Percentiles rank a stretch among this genome's conserved stretches.
Evolutionary conservation across 2,329 filamentous ascomycete genomes (phyloP).

Genomic region (Westerdykella aurantiaca): DNA sequence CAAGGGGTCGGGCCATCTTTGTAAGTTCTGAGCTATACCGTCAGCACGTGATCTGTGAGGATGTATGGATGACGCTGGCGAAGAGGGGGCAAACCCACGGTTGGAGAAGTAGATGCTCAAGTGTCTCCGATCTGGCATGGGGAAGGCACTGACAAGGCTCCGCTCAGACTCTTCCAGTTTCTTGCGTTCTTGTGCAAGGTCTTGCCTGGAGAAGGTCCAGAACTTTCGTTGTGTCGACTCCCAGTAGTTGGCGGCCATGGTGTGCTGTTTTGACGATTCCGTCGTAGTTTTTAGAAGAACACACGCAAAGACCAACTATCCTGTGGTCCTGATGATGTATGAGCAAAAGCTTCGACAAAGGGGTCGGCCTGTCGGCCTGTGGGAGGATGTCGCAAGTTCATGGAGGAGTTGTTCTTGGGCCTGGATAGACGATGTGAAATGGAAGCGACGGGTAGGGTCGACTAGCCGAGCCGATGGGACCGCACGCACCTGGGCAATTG

Average conservation of each 20-base stretch:
- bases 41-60: neutral
- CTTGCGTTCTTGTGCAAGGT: conserved; percentile 68
- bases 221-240: conserved; percentile 82
- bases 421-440: too few relatives aligned
- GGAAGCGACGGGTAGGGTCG: too few relatives aligned
- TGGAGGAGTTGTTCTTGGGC: too few relatives aligned
- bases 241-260: conserved; percentile 95
- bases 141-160: conserved; percentile 68
- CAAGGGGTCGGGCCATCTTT: conserved; percentile 77
- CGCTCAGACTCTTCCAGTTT: conserved; percentile 72
- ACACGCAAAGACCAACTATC: neutral
- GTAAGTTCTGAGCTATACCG: conserved; percentile 53
- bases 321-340: too few relatives aligned
- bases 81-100: conserved; percentile 51
- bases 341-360: too few relatives aligned
- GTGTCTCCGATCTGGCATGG: conserved; percentile 73
- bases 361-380: too few relatives aligned
- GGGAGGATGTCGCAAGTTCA: too few relatives aligned
- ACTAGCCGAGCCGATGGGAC: too few relatives aligned
- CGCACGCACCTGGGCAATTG: too few relatives aligned
- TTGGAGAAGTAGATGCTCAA: conserved; percentile 89
- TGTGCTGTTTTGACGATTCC: neutral
- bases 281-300: too few relatives aligned
- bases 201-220: conserved; percentile 85
- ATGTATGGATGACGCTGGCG: neutral